phyloP scores from a whole-genome alignment of 257 asterid genomes.

The Plantago major region DNA sequence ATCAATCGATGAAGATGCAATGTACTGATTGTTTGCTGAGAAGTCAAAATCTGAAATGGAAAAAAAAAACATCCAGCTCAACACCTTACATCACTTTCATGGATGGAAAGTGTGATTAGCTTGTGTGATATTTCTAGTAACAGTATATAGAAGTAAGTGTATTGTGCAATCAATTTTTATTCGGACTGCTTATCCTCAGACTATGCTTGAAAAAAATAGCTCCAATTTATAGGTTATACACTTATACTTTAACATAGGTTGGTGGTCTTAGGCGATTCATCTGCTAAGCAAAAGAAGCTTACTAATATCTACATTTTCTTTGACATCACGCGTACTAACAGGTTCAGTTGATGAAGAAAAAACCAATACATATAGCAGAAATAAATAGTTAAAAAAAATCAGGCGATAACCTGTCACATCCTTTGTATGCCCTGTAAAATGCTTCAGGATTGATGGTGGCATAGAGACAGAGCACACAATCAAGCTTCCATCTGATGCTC shows the following conservation, averaged over 20 bases:
- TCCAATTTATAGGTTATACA: too few species aligned
- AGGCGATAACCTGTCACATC: conserved; percentile 94
- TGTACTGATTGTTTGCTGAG: conserved; percentile 90
- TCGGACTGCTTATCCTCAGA: too few species aligned
- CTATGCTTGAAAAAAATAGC: too few species aligned
- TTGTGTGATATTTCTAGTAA: too few species aligned
- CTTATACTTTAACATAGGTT: too few species aligned
- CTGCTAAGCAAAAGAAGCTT: conserved; percentile 8
- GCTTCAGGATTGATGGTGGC: conserved; percentile 71
- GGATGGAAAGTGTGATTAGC: too few species aligned
- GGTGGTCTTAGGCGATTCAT: not conserved
- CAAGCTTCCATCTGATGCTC: conserved; percentile 96
- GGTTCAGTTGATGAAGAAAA: not conserved
- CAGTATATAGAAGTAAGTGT: too few species aligned
- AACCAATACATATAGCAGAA: conserved; percentile 20
- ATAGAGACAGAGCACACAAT: conserved; percentile 69
- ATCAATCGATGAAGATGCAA: conserved; percentile 87
- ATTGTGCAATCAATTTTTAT: too few species aligned
- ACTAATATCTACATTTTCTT: not conserved
- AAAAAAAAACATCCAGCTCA: conserved; percentile 12
- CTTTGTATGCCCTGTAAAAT: conserved; percentile 85
- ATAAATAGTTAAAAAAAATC: conserved; percentile 40
- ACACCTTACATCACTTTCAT: too few species aligned
- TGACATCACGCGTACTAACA: not conserved
- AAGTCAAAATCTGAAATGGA: conserved; percentile 87